Evolutionary conservation across 2,329 filamentous ascomycete species (phyloP).

Genomic region (Colletotrichum agaves): DNA sequence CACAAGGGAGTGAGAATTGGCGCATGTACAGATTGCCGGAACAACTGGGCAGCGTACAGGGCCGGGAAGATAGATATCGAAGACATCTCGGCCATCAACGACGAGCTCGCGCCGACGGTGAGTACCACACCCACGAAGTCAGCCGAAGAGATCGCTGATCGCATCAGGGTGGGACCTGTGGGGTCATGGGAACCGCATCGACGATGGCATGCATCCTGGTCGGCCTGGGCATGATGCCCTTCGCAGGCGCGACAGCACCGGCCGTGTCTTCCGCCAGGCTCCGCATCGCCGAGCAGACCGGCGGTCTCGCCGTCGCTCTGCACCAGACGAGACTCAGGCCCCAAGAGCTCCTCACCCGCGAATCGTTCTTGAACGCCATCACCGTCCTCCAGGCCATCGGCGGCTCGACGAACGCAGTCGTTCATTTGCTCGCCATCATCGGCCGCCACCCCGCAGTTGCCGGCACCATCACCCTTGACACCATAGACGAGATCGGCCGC

Average conservation of each 20-base stretch:
- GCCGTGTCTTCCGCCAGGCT: slow-evolving; percentile 83
- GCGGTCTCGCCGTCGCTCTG: slow-evolving; percentile 72
- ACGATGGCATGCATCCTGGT: slow-evolving; percentile 90
- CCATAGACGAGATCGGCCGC: slow-evolving; percentile 81
- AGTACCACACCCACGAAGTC: slow-evolving; percentile 38
- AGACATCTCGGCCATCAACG: slow-evolving; percentile 76
- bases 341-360: slow-evolving; percentile 75
- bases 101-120: slow-evolving; percentile 77
- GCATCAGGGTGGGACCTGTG: slow-evolving; percentile 76
- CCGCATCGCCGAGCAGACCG: slow-evolving; percentile 81
- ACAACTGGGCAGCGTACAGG: slow-evolving; percentile 77
- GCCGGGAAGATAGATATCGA: slow-evolving; percentile 76
- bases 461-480: slow-evolving; percentile 74
- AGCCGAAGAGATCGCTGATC: not conserved
- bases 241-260: slow-evolving; percentile 81
- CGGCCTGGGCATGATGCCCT: slow-evolving; percentile 82
- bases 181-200: slow-evolving; percentile 92
- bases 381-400: slow-evolving; percentile 88
- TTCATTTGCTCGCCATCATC: slow-evolving; percentile 88
- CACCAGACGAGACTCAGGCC: slow-evolving; percentile 77
- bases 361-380: slow-evolving; percentile 85
- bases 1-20: slow-evolving; percentile 72
- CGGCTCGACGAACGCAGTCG: slow-evolving; percentile 85
- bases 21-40: slow-evolving; percentile 80
- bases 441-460: slow-evolving; percentile 76